Evolutionary conservation across 768 basidiomycete genomes (phyloP), one percentile per base, ranked within the genome.

Genomic region (Gloeostereum incarnatum): DNA sequence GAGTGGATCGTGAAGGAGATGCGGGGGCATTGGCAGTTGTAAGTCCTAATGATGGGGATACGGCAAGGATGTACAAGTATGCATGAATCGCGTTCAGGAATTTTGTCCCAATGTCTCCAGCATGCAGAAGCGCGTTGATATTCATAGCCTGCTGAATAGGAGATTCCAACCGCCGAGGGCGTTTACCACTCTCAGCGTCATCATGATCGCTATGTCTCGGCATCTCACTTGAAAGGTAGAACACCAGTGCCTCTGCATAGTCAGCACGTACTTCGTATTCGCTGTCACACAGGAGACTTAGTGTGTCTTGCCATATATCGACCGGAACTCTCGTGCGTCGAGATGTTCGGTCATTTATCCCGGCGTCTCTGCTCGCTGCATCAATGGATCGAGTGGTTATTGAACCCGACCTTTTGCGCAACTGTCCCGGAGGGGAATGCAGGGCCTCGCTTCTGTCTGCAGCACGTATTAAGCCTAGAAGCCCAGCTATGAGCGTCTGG

Each of bases 281-380:
- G 9, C 61, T 56, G 52, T 94, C 89, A 53, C 89, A 93, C 3
- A 94, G 59, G 19, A 96, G 65, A 34, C 81, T 82, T 31, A 94
- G 57, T 2, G 87, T 92, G 44, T 94, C 91, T 53, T 91, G 87
- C 90, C 90, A 94, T 23, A 83, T 73, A 51, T 91, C 89, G 20
- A 84, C 81, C 3, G 81, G 68, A 22, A 96, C 72, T 44, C 69
- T 69, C 7, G 76, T 78, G 41, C 86, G 65, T 36, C 77, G 68
- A n/a, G 75, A 65, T 18, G 59, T 52, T 17, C 64, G 66, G 33
- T 62, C 61, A 9, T 55, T 49, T 16, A 49, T 45, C 35, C 43
- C 47, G 10, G 45, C 26, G 24, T 57, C 55, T 43, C 60, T 48
- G 39, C 54, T 45, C 44, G 55, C 44, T 43, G 46, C 45, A 38